Evolutionary conservation across 768 basidiomycete genomes (phyloP).

Genomic region (Leccinellum rugosiceps): DNA sequence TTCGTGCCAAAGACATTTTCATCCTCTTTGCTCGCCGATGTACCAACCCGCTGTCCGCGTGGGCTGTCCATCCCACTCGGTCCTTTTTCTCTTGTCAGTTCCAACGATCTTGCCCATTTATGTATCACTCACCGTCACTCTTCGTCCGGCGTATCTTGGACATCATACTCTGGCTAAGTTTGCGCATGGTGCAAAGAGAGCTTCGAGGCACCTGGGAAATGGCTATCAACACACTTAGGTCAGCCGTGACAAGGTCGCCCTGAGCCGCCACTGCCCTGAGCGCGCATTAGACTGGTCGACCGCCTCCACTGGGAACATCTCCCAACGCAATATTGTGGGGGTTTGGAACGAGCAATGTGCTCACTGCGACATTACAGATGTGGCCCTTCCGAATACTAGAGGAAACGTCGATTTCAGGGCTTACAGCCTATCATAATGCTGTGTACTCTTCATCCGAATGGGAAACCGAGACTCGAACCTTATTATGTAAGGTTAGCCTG

Average conservation of each 20-base stretch:
- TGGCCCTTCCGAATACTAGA: too few species aligned
- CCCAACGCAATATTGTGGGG: slow-evolving; percentile 47
- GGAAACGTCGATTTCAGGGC: slow-evolving; percentile 59
- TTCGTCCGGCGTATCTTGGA: neutral
- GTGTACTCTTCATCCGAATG: too few species aligned
- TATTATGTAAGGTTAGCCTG: too few species aligned
- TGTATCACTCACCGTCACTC: neutral
- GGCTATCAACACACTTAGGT: too few species aligned
- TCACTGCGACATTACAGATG: slow-evolving; percentile 47
- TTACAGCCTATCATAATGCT: slow-evolving; percentile 64
- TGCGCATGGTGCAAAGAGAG: neutral
- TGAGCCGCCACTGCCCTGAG: too few species aligned
- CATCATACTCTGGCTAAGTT: neutral
- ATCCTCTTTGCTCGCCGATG: neutral
- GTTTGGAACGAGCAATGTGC: slow-evolving; percentile 50
- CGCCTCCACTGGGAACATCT: slow-evolving; percentile 27
- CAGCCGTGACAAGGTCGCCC: too few species aligned
- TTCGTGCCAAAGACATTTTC: neutral
- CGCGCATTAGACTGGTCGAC: too few species aligned
- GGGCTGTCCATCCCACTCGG: neutral
- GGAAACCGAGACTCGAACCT: too few species aligned
- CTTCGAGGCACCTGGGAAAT: too few species aligned
- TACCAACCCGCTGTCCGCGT: neutral
- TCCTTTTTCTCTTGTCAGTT: neutral
- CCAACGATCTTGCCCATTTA: neutral